phyloP scores from a whole-genome alignment of 805 yeast genomes.

The Priceomyces medius region DNA sequence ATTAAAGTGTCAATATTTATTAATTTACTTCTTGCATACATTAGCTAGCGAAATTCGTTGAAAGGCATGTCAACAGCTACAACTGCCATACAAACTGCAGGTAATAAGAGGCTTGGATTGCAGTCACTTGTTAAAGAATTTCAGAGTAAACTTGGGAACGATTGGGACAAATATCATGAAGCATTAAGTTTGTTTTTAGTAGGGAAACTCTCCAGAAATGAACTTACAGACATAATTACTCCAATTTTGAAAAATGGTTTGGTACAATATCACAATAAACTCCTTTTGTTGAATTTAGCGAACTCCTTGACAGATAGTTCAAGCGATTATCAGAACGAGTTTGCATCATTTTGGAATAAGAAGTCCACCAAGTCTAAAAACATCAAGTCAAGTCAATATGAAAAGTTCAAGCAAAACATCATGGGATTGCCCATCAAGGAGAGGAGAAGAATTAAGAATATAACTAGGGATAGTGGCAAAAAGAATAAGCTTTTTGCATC shows the following conservation, averaged over 20 bases:
- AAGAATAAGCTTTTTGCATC: slow-evolving; percentile 69
- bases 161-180: slow-evolving; percentile 86
- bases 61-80: slow-evolving; percentile 6
- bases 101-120: slow-evolving; percentile 31
- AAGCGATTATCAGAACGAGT: slow-evolving; percentile 47
- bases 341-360: slow-evolving; percentile 48
- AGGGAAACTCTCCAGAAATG: slow-evolving; percentile 77
- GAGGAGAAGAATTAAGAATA: slow-evolving; percentile 77
- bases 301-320: slow-evolving; percentile 80
- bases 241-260: slow-evolving; percentile 50
- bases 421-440: slow-evolving; percentile 84
- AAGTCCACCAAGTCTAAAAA: slow-evolving; percentile 47
- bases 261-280: slow-evolving; percentile 74
- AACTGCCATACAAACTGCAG: slow-evolving; percentile 5
- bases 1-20: too few species aligned
- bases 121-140: slow-evolving; percentile 64
- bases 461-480: slow-evolving; percentile 81
- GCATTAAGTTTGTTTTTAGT: slow-evolving; percentile 71
- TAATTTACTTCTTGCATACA: too few species aligned
- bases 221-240: slow-evolving; percentile 59
- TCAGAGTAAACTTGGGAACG: slow-evolving; percentile 67
- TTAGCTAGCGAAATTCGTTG: not conserved
- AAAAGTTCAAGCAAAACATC: slow-evolving; percentile 78
- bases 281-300: slow-evolving; percentile 77
- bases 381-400: slow-evolving; percentile 69